Conservation (phyloP, 169 alveolate genomes). For the Besnoitia besnoiti region DNA sequence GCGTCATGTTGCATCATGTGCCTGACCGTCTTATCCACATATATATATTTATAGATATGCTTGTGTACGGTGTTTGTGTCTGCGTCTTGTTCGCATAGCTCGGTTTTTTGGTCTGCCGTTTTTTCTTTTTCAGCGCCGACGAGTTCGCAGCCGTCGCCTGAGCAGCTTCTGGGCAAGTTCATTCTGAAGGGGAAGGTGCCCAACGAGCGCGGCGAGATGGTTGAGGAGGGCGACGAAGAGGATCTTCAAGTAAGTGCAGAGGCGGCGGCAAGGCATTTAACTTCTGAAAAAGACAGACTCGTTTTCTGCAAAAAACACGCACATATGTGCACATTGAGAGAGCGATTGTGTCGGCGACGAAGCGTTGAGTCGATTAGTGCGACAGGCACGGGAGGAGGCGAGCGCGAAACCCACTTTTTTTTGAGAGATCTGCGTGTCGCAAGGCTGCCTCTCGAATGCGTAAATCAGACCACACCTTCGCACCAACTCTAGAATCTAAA, state of each 20-base stretch:
- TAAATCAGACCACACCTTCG: too few species aligned
- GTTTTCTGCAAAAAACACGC: too few species aligned
- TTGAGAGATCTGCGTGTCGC: too few species aligned
- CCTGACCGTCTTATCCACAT: background rate
- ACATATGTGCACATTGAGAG: too few species aligned
- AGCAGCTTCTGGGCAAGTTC: slow-evolving; percentile 10
- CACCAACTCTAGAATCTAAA: too few species aligned
- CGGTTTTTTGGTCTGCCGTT: background rate
- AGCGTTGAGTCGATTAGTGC: too few species aligned
- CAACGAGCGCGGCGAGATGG: slow-evolving; percentile 11
- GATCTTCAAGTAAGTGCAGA: background rate
- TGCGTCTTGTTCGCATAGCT: background rate
- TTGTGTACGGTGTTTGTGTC: background rate
- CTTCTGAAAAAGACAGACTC: background rate
- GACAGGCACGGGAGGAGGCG: too few species aligned
- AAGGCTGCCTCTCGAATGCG: too few species aligned
- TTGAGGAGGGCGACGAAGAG: slow-evolving; percentile 45
- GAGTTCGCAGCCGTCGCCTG: slow-evolving; percentile 44
- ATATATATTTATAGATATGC: background rate
- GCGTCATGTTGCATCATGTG: background rate
- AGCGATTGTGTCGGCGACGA: too few species aligned
- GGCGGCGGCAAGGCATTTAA: background rate
- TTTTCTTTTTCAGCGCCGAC: background rate
- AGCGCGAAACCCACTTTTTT: too few species aligned
- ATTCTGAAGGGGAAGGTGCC: slow-evolving; percentile 25